A percentile compares a stretch with the other conserved stretches of the same genome.
These are phyloP conservation scores for Rehmannia glutinosa DNA, from an alignment of 257 asterid genomes.

Conservation along the genomic window DNA sequence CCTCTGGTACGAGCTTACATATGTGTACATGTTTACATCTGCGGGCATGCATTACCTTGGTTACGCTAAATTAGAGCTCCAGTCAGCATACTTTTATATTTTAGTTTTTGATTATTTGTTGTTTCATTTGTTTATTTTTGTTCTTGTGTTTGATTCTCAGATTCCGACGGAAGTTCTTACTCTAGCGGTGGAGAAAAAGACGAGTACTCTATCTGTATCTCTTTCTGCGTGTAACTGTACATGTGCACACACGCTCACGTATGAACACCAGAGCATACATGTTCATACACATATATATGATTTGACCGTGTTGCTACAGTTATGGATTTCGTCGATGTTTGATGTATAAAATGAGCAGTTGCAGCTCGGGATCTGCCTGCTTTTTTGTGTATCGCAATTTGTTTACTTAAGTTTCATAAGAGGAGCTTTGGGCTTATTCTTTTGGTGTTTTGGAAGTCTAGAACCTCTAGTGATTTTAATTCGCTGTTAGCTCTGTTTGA, in stretches of 20 bases:
- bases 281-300: slow-evolving; percentile 6
- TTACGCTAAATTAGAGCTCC: slow-evolving; percentile 24
- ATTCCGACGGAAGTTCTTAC: slow-evolving; percentile 54
- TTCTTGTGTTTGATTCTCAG: slow-evolving; percentile 43
- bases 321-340: neutral
- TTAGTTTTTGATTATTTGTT: neutral
- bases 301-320: neutral
- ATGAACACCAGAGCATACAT: slow-evolving; percentile 17
- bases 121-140: neutral
- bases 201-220: slow-evolving; percentile 45
- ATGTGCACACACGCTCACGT: slow-evolving; percentile 21
- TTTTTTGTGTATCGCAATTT: slow-evolving; percentile 16
- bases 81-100: slow-evolving; percentile 24
- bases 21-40: slow-evolving; percentile 8
- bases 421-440: slow-evolving; percentile 11
- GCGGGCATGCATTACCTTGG: slow-evolving; percentile 30
- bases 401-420: neutral
- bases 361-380: slow-evolving; percentile 33
- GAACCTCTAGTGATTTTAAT: slow-evolving; percentile 11
- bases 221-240: slow-evolving; percentile 19
- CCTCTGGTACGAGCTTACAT: slow-evolving; percentile 33
- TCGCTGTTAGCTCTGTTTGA: neutral
- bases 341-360: slow-evolving; percentile 13
- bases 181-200: slow-evolving; percentile 59
- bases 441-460: neutral